Conservation (phyloP, 192 early-diverging fungal genomes). For the Polychytrium aggregatum region DNA sequence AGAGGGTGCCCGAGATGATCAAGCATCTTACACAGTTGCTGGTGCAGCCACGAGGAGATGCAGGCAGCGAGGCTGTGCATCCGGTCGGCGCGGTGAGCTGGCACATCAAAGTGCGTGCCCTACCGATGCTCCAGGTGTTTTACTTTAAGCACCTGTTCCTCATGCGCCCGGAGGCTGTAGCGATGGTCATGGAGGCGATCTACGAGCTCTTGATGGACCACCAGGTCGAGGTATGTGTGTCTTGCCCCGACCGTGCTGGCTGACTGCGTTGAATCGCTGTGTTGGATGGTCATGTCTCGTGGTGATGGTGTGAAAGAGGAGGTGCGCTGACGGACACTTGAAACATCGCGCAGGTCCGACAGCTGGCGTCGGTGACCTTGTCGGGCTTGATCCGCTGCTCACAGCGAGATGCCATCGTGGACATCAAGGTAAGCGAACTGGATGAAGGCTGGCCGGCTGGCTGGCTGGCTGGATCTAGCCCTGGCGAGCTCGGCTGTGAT, state of each 20-base stretch:
- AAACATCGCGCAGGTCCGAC: constrained; percentile 40
- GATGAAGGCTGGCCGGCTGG: too few species aligned
- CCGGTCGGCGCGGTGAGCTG: constrained; percentile 29
- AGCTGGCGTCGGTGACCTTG: constrained; percentile 62
- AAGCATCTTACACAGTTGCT: constrained; percentile 45
- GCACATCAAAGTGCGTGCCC: constrained; percentile 67
- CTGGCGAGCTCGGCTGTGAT: too few species aligned
- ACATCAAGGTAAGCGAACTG: constrained; percentile 33
- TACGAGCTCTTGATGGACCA: constrained; percentile 60
- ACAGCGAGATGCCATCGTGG: constrained; percentile 47
- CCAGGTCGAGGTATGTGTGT: constrained; percentile 89
- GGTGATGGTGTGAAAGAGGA: too few species aligned
- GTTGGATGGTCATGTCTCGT: not conserved
- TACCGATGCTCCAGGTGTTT: constrained; percentile 77
- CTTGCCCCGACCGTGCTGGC: too few species aligned
- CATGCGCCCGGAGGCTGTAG: constrained; percentile 43
- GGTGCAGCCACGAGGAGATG: too few species aligned
- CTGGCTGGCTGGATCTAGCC: too few species aligned
- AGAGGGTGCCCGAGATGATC: constrained; percentile 33
- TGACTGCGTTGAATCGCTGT: constrained; percentile 3
- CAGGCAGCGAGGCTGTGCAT: constrained; percentile 1
- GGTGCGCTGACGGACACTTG: too few species aligned
- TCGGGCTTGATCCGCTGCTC: constrained; percentile 71
- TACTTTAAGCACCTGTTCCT: constrained; percentile 75
- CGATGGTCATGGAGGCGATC: constrained; percentile 57